Conservation (phyloP, 179 eudicot species). For the Beta lomatogona region DNA sequence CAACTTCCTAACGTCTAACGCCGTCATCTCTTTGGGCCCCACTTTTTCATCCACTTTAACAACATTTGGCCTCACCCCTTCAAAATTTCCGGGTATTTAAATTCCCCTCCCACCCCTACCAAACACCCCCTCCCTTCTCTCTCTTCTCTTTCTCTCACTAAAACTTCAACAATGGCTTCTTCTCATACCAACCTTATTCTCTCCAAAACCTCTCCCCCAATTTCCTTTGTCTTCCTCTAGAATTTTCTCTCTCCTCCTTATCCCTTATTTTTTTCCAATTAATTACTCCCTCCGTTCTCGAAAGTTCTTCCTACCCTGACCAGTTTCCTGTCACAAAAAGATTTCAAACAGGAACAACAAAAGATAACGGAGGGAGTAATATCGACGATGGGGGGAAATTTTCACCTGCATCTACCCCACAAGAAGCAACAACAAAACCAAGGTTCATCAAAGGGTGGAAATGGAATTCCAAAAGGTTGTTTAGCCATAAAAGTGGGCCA, state of each 20-base stretch:
- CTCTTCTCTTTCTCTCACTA: neutral
- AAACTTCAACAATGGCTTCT: neutral
- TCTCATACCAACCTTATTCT: neutral
- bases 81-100: slow-evolving; percentile 11
- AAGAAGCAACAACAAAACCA: slow-evolving; percentile 8
- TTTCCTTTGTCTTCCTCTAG: slow-evolving; percentile 28
- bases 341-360: neutral
- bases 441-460: slow-evolving; percentile 24
- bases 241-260: neutral
- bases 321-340: neutral
- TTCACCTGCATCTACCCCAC: slow-evolving; percentile 25
- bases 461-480: slow-evolving; percentile 63
- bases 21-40: neutral
- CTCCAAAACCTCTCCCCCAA: slow-evolving; percentile 6
- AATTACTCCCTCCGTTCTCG: neutral
- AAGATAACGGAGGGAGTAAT: too few species aligned
- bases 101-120: slow-evolving; percentile 3
- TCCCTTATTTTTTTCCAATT: too few species aligned
- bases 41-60: neutral
- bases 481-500: slow-evolving; percentile 73
- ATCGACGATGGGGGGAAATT: slow-evolving; percentile 26
- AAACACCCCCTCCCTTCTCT: neutral
- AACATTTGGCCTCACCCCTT: neutral
- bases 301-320: too few species aligned
- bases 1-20: slow-evolving; percentile 11